These are phyloP conservation scores for Leucoagaricus sp. DNA, from an alignment of 1,284 basidiomycete species.

Conservation along the genomic window DNA sequence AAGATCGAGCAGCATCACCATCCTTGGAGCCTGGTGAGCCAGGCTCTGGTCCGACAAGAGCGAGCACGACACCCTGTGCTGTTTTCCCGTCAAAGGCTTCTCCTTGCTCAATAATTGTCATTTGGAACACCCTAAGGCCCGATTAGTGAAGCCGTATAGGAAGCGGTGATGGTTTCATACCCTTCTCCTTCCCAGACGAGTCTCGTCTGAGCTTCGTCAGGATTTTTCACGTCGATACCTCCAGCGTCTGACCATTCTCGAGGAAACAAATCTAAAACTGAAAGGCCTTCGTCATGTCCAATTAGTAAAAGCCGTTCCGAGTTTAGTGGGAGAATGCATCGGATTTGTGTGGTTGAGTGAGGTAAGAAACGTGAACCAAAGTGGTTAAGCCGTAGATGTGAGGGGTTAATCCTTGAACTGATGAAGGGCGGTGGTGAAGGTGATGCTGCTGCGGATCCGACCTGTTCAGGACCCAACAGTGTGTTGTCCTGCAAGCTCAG, in stretches of 20 bases:
- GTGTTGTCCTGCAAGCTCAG: slow-evolving; percentile 29
- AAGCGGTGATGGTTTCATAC: slow-evolving; percentile 39
- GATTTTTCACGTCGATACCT: slow-evolving; percentile 53
- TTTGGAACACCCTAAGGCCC: slow-evolving; percentile 62
- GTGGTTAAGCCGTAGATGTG: slow-evolving; percentile 65
- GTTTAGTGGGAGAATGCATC: slow-evolving; percentile 68
- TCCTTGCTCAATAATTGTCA: slow-evolving; percentile 72
- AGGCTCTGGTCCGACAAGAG: slow-evolving; percentile 63
- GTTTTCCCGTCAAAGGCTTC: slow-evolving; percentile 57
- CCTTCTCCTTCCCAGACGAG: slow-evolving; percentile 76
- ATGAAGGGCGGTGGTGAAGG: slow-evolving; percentile 46
- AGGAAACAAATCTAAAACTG: slow-evolving; percentile 78
- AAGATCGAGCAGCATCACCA: slow-evolving; percentile 48
- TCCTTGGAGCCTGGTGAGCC: slow-evolving; percentile 37
- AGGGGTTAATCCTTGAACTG: slow-evolving; percentile 54
- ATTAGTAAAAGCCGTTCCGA: slow-evolving; percentile 66
- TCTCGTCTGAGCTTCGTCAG: slow-evolving; percentile 65
- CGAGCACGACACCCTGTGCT: slow-evolving; percentile 75
- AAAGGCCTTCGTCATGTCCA: slow-evolving; percentile 75
- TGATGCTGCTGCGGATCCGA: slow-evolving; percentile 26
- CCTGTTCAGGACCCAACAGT: neutral
- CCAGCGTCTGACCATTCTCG: slow-evolving; percentile 57
- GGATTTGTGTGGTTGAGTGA: slow-evolving; percentile 72
- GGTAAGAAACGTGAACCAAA: slow-evolving; percentile 84
- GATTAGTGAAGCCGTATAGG: neutral